phyloP scores from a whole-genome alignment of 169 alveolate species.

The Plasmodium knowlesi region DNA sequence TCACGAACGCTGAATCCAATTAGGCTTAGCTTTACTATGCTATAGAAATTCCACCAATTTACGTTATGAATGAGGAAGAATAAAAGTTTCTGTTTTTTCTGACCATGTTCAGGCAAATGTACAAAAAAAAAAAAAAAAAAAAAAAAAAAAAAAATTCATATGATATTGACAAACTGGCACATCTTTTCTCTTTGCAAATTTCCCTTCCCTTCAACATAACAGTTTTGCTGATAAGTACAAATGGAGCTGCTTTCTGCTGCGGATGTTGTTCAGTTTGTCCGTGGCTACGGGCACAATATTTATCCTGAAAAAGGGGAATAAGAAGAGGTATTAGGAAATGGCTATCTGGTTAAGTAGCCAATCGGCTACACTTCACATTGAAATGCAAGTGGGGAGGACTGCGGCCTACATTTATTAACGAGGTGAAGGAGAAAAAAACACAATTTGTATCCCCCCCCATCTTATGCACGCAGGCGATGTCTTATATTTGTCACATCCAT shows the following conservation, averaged over 20 bases:
- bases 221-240: conserved; percentile 17
- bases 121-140: neutral
- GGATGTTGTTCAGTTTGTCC: conserved; percentile 9
- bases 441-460: neutral
- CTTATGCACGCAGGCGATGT: neutral
- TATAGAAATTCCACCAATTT: neutral
- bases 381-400: neutral
- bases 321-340: neutral
- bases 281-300: conserved; percentile 16
- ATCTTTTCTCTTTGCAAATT: neutral
- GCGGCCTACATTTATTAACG: neutral
- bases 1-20: neutral
- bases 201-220: neutral
- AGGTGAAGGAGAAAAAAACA: neutral
- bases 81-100: neutral
- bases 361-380: neutral
- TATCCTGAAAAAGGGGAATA: conserved; percentile 11
- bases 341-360: neutral
- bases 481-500: neutral
- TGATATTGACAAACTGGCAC: neutral
- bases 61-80: neutral
- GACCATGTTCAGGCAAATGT: neutral
- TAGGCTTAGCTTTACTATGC: neutral
- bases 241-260: conserved; percentile 4
- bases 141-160: too few species aligned